phyloP scores from a whole-genome alignment of 2,329 filamentous ascomycete species.

The Aspergillus texensis region DNA sequence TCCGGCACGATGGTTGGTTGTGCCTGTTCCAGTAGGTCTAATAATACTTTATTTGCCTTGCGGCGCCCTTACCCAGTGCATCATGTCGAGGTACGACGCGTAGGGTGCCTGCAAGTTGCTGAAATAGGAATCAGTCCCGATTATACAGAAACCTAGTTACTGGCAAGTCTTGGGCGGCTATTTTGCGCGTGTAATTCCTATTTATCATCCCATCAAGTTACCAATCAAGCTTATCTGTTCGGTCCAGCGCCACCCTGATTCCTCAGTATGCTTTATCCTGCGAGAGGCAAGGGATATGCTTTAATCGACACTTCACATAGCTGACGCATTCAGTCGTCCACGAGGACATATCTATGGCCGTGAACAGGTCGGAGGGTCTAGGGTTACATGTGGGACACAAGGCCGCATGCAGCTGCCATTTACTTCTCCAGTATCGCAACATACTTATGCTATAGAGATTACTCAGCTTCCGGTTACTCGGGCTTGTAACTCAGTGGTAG shows the following conservation, averaged over 20 bases:
- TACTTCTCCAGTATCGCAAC: too few species aligned
- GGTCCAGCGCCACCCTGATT: not conserved
- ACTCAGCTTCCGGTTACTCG: not conserved
- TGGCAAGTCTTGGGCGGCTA: not conserved
- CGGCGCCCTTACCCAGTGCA: not conserved
- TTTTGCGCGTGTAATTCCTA: not conserved
- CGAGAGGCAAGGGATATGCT: not conserved
- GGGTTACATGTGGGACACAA: not conserved
- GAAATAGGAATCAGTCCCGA: not conserved
- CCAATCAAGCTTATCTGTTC: not conserved
- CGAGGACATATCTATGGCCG: not conserved
- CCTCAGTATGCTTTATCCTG: not conserved
- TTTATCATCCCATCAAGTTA: not conserved
- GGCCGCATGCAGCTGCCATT: not conserved
- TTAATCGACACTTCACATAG: not conserved
- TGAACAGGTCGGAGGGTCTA: not conserved
- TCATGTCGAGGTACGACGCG: not conserved
- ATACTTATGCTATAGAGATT: fast-evolving
- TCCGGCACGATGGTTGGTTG: not conserved
- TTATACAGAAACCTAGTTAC: not conserved
- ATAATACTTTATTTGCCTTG: not conserved
- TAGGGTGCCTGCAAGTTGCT: not conserved
- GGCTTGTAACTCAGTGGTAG: slow-evolving; percentile 7
- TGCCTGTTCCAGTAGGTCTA: not conserved
- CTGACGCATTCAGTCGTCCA: not conserved